Conservation (phyloP, 352 stramenopile genomes). For the Phytophthora podocarpi region DNA sequence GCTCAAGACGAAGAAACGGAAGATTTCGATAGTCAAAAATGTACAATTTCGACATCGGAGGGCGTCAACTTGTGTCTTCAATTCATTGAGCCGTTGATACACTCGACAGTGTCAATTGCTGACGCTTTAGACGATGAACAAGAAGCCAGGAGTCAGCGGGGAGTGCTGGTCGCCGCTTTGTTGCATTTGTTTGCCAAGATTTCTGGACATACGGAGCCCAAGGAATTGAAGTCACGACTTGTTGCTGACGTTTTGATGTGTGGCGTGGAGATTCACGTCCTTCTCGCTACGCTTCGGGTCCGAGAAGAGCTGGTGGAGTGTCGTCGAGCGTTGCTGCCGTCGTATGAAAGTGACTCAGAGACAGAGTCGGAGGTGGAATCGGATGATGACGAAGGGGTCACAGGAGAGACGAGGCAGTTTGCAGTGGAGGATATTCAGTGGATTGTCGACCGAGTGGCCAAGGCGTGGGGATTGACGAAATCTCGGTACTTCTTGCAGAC, state of each 20-base stretch:
- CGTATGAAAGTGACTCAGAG: conserved; percentile 41
- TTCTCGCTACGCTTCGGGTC: conserved; percentile 60
- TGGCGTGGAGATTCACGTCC: conserved; percentile 41
- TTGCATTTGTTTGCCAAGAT: conserved; percentile 42
- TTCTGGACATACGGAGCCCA: not conserved
- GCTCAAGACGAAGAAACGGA: conserved; percentile 3
- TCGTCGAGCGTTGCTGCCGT: conserved; percentile 43
- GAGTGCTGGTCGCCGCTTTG: conserved; percentile 43
- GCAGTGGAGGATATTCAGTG: conserved; percentile 35
- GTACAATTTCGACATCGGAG: conserved; percentile 11
- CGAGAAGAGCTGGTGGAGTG: conserved; percentile 57
- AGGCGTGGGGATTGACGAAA: conserved; percentile 33
- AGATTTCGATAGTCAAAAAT: not conserved
- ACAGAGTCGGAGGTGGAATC: conserved; percentile 30
- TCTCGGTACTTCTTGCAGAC: conserved; percentile 63
- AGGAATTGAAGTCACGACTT: conserved; percentile 25
- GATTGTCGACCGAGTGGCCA: conserved; percentile 37
- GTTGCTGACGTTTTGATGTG: conserved; percentile 32
- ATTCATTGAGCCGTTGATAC: conserved; percentile 42
- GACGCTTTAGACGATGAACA: conserved; percentile 21
- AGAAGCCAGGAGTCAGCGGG: conserved; percentile 25
- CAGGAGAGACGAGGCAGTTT: conserved; percentile 16
- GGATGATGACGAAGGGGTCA: conserved; percentile 32
- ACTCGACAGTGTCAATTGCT: conserved; percentile 14
- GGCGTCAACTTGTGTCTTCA: conserved; percentile 28